Evolutionary conservation across 2,329 filamentous ascomycete genomes (phyloP).

Genomic region (Aspergillus aculeatus): DNA sequence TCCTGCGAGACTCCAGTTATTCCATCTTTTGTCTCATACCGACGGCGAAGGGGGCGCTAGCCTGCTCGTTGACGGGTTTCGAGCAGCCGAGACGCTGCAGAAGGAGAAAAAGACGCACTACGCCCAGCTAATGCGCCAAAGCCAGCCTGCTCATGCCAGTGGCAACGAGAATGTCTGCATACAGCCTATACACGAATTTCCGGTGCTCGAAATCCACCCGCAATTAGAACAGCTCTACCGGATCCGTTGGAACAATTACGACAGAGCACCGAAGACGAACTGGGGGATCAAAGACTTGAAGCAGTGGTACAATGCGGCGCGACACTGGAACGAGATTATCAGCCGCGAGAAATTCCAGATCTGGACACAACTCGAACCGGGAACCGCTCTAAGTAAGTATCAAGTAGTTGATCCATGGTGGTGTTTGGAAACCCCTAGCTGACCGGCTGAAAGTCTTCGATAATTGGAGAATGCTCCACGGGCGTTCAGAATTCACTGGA

Average conservation of each 20-base stretch:
- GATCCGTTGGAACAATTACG: constrained; percentile 91
- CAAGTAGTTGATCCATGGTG: background rate
- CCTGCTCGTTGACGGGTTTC: constrained; percentile 82
- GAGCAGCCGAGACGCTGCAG: constrained; percentile 63
- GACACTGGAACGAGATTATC: constrained; percentile 70
- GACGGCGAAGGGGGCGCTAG: constrained; percentile 66
- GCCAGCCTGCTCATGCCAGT: constrained; percentile 76
- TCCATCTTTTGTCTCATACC: constrained; percentile 84
- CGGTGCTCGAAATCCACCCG: constrained; percentile 66
- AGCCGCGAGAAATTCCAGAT: constrained; percentile 66
- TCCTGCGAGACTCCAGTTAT: constrained; percentile 84
- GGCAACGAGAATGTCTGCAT: constrained; percentile 84
- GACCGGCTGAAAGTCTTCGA: constrained; percentile 68
- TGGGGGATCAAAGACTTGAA: constrained; percentile 52
- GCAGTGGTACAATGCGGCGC: constrained; percentile 77
- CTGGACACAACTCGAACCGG: constrained; percentile 78
- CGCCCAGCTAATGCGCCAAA: constrained; percentile 54
- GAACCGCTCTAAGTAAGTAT: constrained; percentile 68
- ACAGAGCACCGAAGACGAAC: constrained; percentile 67
- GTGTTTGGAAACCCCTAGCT: background rate
- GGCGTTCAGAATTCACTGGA: constrained; percentile 77
- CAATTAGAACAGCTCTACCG: constrained; percentile 53
- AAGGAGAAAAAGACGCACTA: constrained; percentile 58
- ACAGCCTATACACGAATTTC: constrained; percentile 66
- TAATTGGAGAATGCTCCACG: constrained; percentile 93